phyloP scores from a whole-genome alignment of 371 early-diverging fungal genomes.

The Mortierella sp. region DNA sequence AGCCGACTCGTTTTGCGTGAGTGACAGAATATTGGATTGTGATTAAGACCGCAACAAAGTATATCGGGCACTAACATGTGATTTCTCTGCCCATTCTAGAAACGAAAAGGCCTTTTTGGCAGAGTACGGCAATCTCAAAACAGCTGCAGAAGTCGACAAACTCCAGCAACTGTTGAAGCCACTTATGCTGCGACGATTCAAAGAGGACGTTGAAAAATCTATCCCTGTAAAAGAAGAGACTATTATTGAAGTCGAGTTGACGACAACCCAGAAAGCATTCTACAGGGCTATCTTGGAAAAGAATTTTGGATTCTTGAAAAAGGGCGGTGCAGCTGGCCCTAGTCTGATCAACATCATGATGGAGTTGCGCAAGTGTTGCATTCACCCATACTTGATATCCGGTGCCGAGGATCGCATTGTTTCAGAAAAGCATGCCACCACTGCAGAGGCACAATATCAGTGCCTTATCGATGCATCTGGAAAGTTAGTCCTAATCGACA shows the following conservation, averaged over 20 bases:
- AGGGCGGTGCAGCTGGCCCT: conserved; percentile 61
- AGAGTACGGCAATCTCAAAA: conserved; percentile 81
- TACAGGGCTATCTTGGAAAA: conserved; percentile 94
- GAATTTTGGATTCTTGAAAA: conserved; percentile 84
- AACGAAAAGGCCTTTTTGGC: conserved; percentile 80
- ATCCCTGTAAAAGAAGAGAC: conserved; percentile 93
- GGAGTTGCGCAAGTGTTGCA: conserved; percentile 91
- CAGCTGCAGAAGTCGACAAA: conserved; percentile 83
- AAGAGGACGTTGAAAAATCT: conserved; percentile 89
- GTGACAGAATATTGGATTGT: not conserved
- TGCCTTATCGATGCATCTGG: conserved; percentile 89
- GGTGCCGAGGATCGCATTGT: conserved; percentile 92
- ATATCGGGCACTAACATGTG: not conserved
- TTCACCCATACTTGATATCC: conserved; percentile 86
- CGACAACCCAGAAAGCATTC: conserved; percentile 87
- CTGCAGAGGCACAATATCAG: conserved; percentile 77
- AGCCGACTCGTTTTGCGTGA: conserved; percentile 80
- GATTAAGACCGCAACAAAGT: not conserved
- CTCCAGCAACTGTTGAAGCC: conserved; percentile 79
- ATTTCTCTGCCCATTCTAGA: conserved; percentile 9
- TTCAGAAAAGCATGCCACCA: conserved; percentile 67
- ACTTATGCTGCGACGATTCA: conserved; percentile 81
- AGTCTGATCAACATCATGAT: conserved; percentile 67
- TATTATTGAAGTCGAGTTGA: conserved; percentile 89
- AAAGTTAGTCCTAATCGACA: conserved; percentile 91